phyloP scores from a whole-genome alignment of 352 stramenopile species.

The Peronospora farinosa region DNA sequence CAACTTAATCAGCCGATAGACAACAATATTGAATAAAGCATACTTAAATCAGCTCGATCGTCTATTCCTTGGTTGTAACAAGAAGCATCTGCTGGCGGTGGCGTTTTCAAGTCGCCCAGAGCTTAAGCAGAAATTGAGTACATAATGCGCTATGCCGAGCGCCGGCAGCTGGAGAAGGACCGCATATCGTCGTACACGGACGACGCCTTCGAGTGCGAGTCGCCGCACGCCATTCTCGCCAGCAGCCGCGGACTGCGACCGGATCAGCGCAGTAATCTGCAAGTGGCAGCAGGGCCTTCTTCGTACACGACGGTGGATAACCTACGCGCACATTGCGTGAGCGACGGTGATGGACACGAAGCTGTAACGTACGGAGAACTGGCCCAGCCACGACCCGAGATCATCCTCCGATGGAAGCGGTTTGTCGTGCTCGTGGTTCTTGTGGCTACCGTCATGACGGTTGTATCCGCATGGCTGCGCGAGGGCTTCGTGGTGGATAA shows the following conservation, averaged over 20 bases:
- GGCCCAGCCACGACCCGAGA: constrained; percentile 44
- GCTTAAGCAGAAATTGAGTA: too few relatives aligned
- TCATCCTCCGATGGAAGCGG: constrained; percentile 54
- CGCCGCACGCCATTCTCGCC: constrained; percentile 34
- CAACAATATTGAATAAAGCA: too few relatives aligned
- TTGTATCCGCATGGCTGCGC: constrained; percentile 30
- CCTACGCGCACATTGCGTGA: constrained; percentile 23
- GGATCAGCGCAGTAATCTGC: constrained; percentile 9
- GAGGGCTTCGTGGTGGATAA: constrained; percentile 35
- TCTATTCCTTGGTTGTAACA: too few relatives aligned
- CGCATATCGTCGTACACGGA: constrained; percentile 42
- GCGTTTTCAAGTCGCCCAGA: too few relatives aligned
- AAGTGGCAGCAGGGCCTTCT: constrained; percentile 3
- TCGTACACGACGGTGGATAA: constrained; percentile 21
- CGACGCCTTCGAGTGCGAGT: constrained; percentile 43
- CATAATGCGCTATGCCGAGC: background rate
- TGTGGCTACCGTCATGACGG: constrained; percentile 35
- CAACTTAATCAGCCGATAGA: too few relatives aligned
- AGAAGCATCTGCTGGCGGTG: too few relatives aligned
- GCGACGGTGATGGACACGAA: constrained; percentile 18
- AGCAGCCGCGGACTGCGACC: constrained; percentile 10
- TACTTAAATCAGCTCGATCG: too few relatives aligned
- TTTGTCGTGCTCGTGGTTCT: constrained; percentile 46
- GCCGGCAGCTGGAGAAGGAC: constrained; percentile 24
- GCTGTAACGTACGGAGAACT: constrained; percentile 29